Evolutionary conservation across 352 stramenopile species (phyloP), one percentile per base, ranked within the genome.

Genomic region (Peronospora tabacina): DNA sequence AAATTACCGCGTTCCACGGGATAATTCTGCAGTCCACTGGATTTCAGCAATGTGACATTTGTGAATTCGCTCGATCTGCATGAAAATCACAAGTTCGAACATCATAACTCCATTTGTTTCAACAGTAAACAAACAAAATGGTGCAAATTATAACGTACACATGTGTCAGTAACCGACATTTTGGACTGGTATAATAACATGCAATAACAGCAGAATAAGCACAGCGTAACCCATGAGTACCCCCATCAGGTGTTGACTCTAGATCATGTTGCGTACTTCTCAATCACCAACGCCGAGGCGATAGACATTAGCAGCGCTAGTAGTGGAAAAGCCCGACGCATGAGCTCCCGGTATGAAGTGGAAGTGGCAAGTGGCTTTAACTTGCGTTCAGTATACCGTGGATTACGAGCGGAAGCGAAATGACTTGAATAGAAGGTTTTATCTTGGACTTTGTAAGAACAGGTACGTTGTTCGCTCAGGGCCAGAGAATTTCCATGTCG

Each of bases 61-160:
- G 78, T 87, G 49, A 90, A 90, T 52, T 90, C 78, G 17, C 75
- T 72, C 0, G 78, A 85, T 5, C 75, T 87, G 39, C 9, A 49
- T 3, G 15, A 35, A 22, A 28, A 22, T 17, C 7, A 41, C 16
- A 44, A 13, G 32, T 55, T 29, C 49, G 5, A 32, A n/a, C 7
- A 32, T 32, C 12, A 32, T 9, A 32, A 32, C 10, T 32, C 2
- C 10, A 32, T 32, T 32, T 32, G 28, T 32, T 32, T 11, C 2
- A 32, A 32, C 28, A 32, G 28, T 1, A 12, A n/a, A 26, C 16
- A 15, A 42, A 12, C 9, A 28, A 26, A 26, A 13, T 20, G 2
- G 13, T 16, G 45, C 8, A 39, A n/a, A n/a, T 22, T 46, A 30
- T 7, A 3, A 68, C 74, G 58, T 76, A 86, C 72, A 90, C 75